These are phyloP conservation scores for Fraxinus xanthoxyloides DNA, from an alignment of 305 asterid genomes.

Conservation along the genomic window DNA sequence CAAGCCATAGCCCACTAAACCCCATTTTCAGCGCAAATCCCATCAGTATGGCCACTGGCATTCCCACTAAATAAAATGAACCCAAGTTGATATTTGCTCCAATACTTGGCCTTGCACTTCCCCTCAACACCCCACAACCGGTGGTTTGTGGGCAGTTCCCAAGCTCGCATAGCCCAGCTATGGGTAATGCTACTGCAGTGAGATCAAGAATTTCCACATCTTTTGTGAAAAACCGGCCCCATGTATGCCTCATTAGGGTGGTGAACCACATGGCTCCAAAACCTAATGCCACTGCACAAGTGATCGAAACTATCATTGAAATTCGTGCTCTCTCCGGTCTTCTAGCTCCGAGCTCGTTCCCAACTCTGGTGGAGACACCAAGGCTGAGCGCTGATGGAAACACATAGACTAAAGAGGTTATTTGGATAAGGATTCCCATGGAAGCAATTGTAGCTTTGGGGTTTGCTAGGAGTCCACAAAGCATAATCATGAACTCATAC, in stretches of 20 bases:
- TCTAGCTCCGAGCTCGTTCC: conserved; percentile 25
- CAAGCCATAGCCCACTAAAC: conserved; percentile 31
- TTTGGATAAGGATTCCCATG: conserved; percentile 32
- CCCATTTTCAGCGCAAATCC: conserved; percentile 23
- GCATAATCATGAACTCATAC: conserved; percentile 32
- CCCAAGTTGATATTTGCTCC: conserved; percentile 31
- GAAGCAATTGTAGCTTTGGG: conserved; percentile 22
- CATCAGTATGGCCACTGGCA: conserved; percentile 25
- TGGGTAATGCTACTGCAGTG: conserved; percentile 26
- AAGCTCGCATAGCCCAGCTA: conserved; percentile 32
- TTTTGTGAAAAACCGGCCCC: conserved; percentile 30
- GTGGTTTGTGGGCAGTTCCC: conserved; percentile 40
- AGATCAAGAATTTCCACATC: conserved; percentile 27
- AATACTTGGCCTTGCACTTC: conserved; percentile 31
- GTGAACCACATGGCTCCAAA: conserved; percentile 24
- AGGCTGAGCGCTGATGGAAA: conserved; percentile 25
- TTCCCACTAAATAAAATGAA: conserved; percentile 32
- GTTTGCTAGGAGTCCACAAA: conserved; percentile 14
- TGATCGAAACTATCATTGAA: not conserved
- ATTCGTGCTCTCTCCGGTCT: conserved; percentile 16
- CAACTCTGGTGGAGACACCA: conserved; percentile 24
- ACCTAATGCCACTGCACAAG: conserved; percentile 21
- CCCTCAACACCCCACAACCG: conserved; percentile 34
- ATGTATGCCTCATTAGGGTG: conserved; percentile 9
- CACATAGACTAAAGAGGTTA: conserved; percentile 25